phyloP scores from a whole-genome alignment of 345 rosid species.

The Gynandropsis gynandra region DNA sequence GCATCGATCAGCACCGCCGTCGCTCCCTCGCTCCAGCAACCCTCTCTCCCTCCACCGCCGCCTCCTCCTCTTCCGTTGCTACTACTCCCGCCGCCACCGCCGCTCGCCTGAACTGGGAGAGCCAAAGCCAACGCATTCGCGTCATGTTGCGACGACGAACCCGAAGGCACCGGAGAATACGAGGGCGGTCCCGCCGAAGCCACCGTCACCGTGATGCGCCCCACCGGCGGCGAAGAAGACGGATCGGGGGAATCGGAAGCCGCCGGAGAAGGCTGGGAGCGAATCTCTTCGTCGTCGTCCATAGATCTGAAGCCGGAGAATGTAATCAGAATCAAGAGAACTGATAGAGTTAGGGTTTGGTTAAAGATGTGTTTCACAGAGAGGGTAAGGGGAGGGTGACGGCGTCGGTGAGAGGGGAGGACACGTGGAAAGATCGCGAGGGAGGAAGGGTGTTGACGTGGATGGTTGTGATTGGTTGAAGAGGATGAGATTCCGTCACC shows the following conservation, averaged over 20 bases:
- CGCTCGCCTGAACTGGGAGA: constrained; percentile 32
- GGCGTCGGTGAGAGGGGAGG: constrained; percentile 45
- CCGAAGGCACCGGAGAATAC: constrained; percentile 25
- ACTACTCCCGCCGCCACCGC: constrained; percentile 13
- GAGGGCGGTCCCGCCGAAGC: constrained; percentile 33
- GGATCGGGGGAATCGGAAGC: constrained; percentile 29
- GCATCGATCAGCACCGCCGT: constrained; percentile 80
- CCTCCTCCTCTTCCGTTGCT: constrained; percentile 29
- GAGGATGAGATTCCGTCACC: constrained; percentile 37
- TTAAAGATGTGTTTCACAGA: constrained; percentile 14
- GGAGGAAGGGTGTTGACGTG: constrained; percentile 25
- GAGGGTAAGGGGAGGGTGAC: constrained; percentile 41
- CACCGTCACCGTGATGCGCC: constrained; percentile 41
- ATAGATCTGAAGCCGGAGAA: constrained; percentile 25
- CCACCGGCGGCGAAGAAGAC: constrained; percentile 33
- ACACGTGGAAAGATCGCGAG: constrained; percentile 43
- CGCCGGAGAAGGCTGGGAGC: constrained; percentile 32
- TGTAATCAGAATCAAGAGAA: constrained; percentile 19
- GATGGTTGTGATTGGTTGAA: constrained; percentile 30
- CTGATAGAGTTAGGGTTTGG: constrained; percentile 25
- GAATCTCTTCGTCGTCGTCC: constrained; percentile 62
- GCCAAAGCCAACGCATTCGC: constrained; percentile 31
- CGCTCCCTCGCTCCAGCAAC: constrained; percentile 93
- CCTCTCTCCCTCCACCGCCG: constrained; percentile 70
- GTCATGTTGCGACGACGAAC: constrained; percentile 23